phyloP scores from a whole-genome alignment of 164 flowering plant species.

The Malania oleifera region DNA sequence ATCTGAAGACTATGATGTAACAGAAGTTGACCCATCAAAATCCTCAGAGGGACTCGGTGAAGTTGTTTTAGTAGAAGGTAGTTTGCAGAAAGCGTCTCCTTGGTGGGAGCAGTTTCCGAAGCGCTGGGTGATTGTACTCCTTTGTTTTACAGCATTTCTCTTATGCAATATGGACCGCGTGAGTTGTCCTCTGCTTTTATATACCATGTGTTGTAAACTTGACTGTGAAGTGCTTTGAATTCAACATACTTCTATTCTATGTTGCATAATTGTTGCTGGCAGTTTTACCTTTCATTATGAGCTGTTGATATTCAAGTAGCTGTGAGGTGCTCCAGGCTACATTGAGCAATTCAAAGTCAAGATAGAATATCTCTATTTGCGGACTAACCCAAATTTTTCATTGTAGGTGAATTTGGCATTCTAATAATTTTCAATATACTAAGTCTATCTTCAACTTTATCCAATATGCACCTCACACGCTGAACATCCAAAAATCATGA shows the following conservation, averaged over 20 bases:
- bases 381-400: background rate
- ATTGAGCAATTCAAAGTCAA: background rate
- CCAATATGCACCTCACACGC: no score
- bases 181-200: conserved; percentile 23
- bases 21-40: conserved; percentile 42
- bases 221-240: no score
- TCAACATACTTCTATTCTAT: background rate
- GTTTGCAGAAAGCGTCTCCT: conserved; percentile 29
- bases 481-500: no score
- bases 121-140: conserved; percentile 93
- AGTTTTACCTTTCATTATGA: background rate
- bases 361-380: no score
- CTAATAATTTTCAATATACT: background rate
- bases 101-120: conserved; percentile 85
- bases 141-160: conserved; percentile 85
- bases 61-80: conserved; percentile 37
- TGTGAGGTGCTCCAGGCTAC: background rate
- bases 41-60: conserved; percentile 50
- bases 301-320: background rate
- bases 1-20: conserved; percentile 65
- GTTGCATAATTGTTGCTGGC: background rate
- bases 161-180: conserved; percentile 99
- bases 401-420: background rate
- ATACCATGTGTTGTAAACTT: background rate
- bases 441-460: background rate